A percentile compares a stretch with the other conserved stretches of the same genome.
Evolutionary conservation across 768 basidiomycete genomes (phyloP).

Genomic region (Clitopilus passeckerianus): DNA sequence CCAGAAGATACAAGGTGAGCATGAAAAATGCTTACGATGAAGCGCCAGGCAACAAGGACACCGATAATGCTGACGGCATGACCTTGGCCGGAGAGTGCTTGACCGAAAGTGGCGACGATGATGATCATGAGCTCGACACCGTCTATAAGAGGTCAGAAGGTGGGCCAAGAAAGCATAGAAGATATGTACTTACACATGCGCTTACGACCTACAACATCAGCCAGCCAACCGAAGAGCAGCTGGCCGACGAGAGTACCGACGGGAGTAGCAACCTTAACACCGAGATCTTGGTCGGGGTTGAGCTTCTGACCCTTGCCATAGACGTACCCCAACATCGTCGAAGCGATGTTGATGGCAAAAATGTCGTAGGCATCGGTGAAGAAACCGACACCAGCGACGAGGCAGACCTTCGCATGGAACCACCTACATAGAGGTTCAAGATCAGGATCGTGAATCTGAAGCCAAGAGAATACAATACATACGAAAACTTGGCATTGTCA

Average conservation of each 20-base stretch:
- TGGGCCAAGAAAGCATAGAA: not conserved
- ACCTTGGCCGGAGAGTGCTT: constrained; percentile 67
- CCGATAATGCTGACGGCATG: constrained; percentile 70
- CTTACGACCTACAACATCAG: constrained; percentile 73
- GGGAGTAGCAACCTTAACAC: constrained; percentile 73
- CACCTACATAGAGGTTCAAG: constrained; percentile 36
- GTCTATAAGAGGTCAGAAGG: constrained; percentile 28
- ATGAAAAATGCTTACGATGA: constrained; percentile 39
- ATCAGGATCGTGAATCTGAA: constrained; percentile 1
- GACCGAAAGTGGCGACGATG: constrained; percentile 73
- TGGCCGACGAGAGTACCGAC: constrained; percentile 75
- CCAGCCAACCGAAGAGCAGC: constrained; percentile 76
- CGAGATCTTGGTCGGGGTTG: constrained; percentile 64
- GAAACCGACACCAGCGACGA: constrained; percentile 79
- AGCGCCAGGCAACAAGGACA: constrained; percentile 79
- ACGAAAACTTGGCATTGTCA: constrained; percentile 85
- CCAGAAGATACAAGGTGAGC: not conserved
- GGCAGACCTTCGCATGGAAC: constrained; percentile 79
- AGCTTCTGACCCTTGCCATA: constrained; percentile 49
- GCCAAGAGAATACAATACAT: constrained; percentile 18
- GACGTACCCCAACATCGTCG: constrained; percentile 79
- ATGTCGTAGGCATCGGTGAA: constrained; percentile 91
- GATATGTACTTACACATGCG: constrained; percentile 57
- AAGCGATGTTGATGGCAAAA: constrained; percentile 86
- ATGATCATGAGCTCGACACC: constrained; percentile 79